Base-by-base conservation (phyloP, 2,329 filamentous ascomycete genomes). In the Phaeophleospora eucalypticola region DNA sequence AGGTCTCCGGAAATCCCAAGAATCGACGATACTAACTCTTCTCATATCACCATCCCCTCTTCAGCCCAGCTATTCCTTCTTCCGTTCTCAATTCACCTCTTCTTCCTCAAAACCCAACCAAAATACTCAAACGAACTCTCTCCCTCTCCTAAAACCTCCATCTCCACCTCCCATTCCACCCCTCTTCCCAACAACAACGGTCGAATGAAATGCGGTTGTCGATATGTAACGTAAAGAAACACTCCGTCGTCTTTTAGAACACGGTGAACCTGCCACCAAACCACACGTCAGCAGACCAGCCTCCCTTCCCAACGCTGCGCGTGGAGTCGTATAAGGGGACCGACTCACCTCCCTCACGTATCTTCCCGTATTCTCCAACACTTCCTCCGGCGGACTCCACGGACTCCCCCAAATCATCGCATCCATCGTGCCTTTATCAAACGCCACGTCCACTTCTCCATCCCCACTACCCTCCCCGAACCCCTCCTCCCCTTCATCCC, bases 121-220 rank as follows among this genome's bases (percentile, higher is more conserved):
- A 68, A 73, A 55, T 79, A 78, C n/a, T 72, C 71, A 50, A 79
- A 76, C 0, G 67, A 67, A 27, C 71, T 69, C 18, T 59, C 63
- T 4, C 59, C 59, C 14, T 51, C 58, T 4, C 65, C 65, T 3
- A 78, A 59, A 8, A 65, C 60, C 40, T 77, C 69, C 47, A 75
- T 61, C 3, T 71, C 56, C 18, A 78, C 42, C 19, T 68, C 59
- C 75, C 74, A 79, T 4, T 71, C 56, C 0, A 65, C 66, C 2
- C 71, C 64, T 7, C 64, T 58, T 19, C 69, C 67, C 15, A 80
- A 58, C n/a, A 80, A 58, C 15, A 79, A 59, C 10, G 72, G 73
- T 56, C 63, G 69, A 37, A 80, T 71, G 50, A 80, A 80, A 58
- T 79, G 77, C 10, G 74, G 74, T 48, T 79, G 78, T 32, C 76